Percentiles rank a stretch among this genome's conserved stretches.
Conservation (phyloP, 2,329 filamentous ascomycete species). For the Aspergillus uvarum region DNA sequence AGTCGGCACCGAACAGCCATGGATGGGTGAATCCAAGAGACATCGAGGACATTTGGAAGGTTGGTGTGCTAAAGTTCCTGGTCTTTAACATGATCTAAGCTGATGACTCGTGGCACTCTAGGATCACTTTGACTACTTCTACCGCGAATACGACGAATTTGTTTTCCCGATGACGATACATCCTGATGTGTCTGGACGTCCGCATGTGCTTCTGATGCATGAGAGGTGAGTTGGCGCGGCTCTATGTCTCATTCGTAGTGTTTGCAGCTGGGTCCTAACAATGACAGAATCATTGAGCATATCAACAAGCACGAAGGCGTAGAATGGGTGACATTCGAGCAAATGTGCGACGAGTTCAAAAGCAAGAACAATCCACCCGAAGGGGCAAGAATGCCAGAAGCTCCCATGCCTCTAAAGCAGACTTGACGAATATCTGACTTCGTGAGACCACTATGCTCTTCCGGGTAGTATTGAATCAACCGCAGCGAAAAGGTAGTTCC, state of each 20-base stretch:
- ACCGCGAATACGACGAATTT: constrained; percentile 73
- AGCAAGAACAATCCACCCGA: constrained; percentile 26
- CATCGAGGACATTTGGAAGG: constrained; percentile 59
- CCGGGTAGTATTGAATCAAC: background rate
- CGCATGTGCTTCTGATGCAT: constrained; percentile 72
- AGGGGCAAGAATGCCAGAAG: constrained; percentile 28
- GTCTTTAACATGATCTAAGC: constrained; percentile 44
- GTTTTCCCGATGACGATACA: constrained; percentile 77
- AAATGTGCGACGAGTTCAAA: constrained; percentile 74
- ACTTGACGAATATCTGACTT: background rate
- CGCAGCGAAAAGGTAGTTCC: background rate
- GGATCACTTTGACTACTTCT: constrained; percentile 67
- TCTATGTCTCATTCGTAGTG: constrained; percentile 1
- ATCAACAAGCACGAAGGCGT: constrained; percentile 61
- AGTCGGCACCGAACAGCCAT: constrained; percentile 51
- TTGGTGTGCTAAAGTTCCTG: constrained; percentile 2
- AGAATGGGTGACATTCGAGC: constrained; percentile 57
- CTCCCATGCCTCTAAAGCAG: constrained; percentile 12
- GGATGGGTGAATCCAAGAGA: constrained; percentile 61
- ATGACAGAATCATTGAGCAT: constrained; percentile 59
- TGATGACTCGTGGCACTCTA: constrained; percentile 51
- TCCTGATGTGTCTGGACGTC: constrained; percentile 69
- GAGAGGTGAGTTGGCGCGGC: constrained; percentile 55
- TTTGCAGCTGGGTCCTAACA: constrained; percentile 3
- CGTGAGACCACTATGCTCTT: background rate